These are phyloP conservation scores for Chytridiales sp. DNA, from an alignment of 371 early-diverging fungal species.

Conservation along the genomic window DNA sequence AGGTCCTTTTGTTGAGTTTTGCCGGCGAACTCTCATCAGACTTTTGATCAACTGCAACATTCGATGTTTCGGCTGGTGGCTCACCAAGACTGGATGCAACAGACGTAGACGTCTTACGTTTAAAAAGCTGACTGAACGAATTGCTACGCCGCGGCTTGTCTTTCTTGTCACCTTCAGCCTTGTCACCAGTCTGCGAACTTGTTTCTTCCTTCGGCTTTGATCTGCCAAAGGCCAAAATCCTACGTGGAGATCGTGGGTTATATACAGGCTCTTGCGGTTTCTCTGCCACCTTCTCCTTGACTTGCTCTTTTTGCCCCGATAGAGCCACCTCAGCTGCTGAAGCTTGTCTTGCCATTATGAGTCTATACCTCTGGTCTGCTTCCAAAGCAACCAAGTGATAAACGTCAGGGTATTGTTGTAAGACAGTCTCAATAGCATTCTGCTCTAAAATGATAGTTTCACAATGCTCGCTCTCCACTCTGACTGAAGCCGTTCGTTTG, in stretches of 20 bases:
- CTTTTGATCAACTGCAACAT: background rate
- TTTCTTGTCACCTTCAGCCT: background rate
- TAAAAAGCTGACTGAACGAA: background rate
- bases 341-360: too few species aligned
- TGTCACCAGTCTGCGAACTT: too few species aligned
- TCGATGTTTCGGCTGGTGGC: background rate
- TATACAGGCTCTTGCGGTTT: background rate
- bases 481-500: slow-evolving; percentile 56
- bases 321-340: too few species aligned
- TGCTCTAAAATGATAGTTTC: slow-evolving; percentile 46
- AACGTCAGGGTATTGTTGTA: slow-evolving; percentile 41
- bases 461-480: slow-evolving; percentile 36
- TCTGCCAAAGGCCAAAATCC: too few species aligned
- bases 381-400: slow-evolving; percentile 43
- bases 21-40: too few species aligned
- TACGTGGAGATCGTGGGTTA: too few species aligned
- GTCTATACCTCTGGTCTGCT: slow-evolving; percentile 36
- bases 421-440: slow-evolving; percentile 35
- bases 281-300: background rate
- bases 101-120: background rate
- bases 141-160: background rate
- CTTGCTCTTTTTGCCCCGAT: slow-evolving; percentile 27
- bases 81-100: background rate
- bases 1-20: slow-evolving; percentile 1
- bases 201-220: too few species aligned